Evolutionary conservation across 768 basidiomycete species (phyloP).

Genomic region (Strobilomyces echinocephalus): DNA sequence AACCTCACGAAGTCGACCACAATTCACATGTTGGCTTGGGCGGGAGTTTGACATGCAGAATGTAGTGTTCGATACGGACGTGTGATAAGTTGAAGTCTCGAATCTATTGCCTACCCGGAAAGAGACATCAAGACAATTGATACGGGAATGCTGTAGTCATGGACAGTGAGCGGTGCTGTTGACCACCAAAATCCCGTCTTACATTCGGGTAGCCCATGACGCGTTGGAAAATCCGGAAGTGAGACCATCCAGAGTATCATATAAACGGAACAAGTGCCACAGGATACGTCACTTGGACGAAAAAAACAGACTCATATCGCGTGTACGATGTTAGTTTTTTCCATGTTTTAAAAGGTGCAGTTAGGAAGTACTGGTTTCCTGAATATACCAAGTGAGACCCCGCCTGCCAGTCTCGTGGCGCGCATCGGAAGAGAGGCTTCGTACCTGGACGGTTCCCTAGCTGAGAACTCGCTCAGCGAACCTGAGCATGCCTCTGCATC

Average conservation of each 20-base stretch:
- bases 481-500: background rate
- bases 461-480: background rate
- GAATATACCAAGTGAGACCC: background rate
- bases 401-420: constrained; percentile 1
- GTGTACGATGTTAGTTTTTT: background rate
- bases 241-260: constrained; percentile 7
- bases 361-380: background rate
- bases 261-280: constrained; percentile 6
- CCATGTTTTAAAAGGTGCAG: background rate
- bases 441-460: background rate
- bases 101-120: background rate
- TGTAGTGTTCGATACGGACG: background rate
- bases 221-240: constrained; percentile 4
- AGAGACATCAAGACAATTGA: constrained; percentile 12
- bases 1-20: background rate
- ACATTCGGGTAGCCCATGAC: background rate
- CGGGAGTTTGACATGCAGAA: background rate
- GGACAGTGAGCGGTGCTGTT: background rate
- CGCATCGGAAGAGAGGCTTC: background rate
- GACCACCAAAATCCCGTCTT: background rate
- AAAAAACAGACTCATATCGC: background rate
- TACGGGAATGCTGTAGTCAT: background rate
- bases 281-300: background rate
- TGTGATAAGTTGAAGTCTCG: background rate
- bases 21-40: background rate